Percentiles rank a stretch among this genome's conserved stretches.
Conservation (phyloP, 164 flowering plant genomes). For the Magnolia officinalis region DNA sequence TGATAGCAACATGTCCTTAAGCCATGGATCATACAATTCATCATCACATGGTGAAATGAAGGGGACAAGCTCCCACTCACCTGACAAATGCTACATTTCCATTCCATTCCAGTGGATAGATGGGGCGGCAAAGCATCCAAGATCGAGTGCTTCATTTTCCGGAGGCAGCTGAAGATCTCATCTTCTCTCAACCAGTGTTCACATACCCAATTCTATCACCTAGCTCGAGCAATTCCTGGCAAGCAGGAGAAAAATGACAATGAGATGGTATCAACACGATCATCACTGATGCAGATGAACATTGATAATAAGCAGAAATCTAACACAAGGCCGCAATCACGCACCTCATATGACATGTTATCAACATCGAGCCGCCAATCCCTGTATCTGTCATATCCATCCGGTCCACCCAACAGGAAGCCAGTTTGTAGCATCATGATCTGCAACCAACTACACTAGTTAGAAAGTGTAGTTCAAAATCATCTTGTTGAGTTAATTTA, state of each 20-base stretch:
- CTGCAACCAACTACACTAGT: constrained; percentile 35
- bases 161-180: constrained; percentile 45
- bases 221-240: constrained; percentile 66
- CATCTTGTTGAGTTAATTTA: not conserved
- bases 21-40: not conserved
- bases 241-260: not conserved
- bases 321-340: too few relatives aligned
- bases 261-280: not conserved
- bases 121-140: constrained; percentile 28
- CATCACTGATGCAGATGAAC: not conserved
- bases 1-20: not conserved
- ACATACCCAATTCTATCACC: constrained; percentile 71
- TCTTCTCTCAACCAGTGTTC: constrained; percentile 61
- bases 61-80: constrained; percentile 19
- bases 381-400: constrained; percentile 52
- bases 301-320: not conserved
- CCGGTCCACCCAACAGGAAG: constrained; percentile 56
- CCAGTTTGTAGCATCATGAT: constrained; percentile 63
- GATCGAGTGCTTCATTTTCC: constrained; percentile 40
- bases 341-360: constrained; percentile 63
- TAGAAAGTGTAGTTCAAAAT: not conserved
- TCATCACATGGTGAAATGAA: not conserved
- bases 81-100: constrained; percentile 74
- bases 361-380: constrained; percentile 85
- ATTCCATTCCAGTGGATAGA: constrained; percentile 25